A percentile compares a stretch with the other conserved stretches of the same genome.
Evolutionary conservation across 306 rosid genomes (phyloP).

Genomic region (Citrullus colocynthis): DNA sequence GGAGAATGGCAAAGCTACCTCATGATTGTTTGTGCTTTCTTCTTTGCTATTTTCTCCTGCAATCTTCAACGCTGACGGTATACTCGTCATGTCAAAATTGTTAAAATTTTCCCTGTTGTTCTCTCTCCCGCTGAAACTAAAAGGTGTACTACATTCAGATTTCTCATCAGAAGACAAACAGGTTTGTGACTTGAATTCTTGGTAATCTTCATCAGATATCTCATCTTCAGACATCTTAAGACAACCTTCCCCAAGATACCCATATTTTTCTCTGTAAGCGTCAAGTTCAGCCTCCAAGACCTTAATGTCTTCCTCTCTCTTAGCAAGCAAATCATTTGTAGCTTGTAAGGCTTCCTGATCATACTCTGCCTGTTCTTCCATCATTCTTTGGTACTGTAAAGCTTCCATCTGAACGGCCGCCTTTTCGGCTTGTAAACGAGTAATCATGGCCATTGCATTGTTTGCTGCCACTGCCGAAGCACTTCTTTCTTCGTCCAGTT

Average conservation of each 20-base stretch:
- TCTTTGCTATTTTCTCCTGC: neutral
- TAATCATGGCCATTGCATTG: slow-evolving; percentile 99
- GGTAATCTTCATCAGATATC: slow-evolving; percentile 12
- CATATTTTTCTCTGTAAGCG: slow-evolving; percentile 47
- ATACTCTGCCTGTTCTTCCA: slow-evolving; percentile 95
- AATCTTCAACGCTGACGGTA: neutral
- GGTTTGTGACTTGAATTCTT: slow-evolving; percentile 6
- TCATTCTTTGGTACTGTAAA: slow-evolving; percentile 89
- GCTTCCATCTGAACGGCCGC: slow-evolving; percentile 97
- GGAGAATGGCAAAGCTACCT: slow-evolving; percentile 15
- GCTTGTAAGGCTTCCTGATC: slow-evolving; percentile 82
- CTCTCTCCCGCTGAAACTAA: slow-evolving; percentile 14
- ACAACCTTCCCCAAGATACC: slow-evolving; percentile 25
- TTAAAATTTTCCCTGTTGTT: slow-evolving; percentile 1
- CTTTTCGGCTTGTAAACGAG: slow-evolving; percentile 80
- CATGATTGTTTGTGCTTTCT: neutral
- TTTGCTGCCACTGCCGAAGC: slow-evolving; percentile 91
- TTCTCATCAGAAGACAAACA: slow-evolving; percentile 10
- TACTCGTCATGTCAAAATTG: neutral
- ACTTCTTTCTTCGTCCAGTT: slow-evolving; percentile 88
- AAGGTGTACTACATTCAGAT: slow-evolving; percentile 18
- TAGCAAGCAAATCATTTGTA: slow-evolving; percentile 47
- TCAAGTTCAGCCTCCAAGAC: slow-evolving; percentile 49
- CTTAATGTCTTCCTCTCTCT: slow-evolving; percentile 60
- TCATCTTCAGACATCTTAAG: slow-evolving; percentile 11